Percentiles rank a stretch among this genome's conserved stretches.
phyloP scores from a whole-genome alignment of 495 filamentous ascomycete species.

The Copromyces sp. region DNA sequence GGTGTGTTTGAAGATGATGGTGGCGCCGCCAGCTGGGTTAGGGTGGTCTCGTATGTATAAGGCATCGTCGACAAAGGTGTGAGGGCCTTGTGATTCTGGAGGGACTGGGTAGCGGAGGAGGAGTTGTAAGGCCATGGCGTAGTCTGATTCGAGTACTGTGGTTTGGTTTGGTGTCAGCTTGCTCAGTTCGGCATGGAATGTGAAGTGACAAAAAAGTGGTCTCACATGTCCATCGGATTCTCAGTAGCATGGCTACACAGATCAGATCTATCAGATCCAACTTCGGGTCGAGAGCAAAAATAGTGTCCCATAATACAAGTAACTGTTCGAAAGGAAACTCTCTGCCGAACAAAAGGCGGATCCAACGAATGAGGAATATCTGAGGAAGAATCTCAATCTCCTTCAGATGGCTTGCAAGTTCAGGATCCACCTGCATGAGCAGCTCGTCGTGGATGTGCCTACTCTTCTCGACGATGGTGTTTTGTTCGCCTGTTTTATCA shows the following conservation, averaged over 20 bases:
- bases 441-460: conserved; percentile 75
- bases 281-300: conserved; percentile 83
- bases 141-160: conserved; percentile 73
- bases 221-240: conserved; percentile 85
- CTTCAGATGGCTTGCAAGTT: conserved; percentile 71
- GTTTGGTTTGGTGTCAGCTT: conserved; percentile 2
- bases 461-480: conserved; percentile 76
- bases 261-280: conserved; percentile 76
- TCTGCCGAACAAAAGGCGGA: conserved; percentile 82
- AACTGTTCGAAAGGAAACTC: conserved; percentile 86
- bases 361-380: conserved; percentile 94
- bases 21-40: conserved; percentile 56
- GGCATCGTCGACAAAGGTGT: conserved; percentile 81
- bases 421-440: conserved; percentile 66
- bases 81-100: conserved; percentile 48
- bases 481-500: conserved; percentile 26
- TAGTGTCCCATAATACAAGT: conserved; percentile 75
- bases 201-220: not conserved
- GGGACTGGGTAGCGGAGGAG: conserved; percentile 74
- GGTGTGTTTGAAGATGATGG: conserved; percentile 77
- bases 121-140: conserved; percentile 70
- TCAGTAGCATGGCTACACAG: conserved; percentile 86
- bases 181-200: not conserved
- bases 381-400: conserved; percentile 89
- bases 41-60: conserved; percentile 71